Evolutionary conservation across 2,329 filamentous ascomycete species (phyloP).

Genomic region (Nemania bipapillata): DNA sequence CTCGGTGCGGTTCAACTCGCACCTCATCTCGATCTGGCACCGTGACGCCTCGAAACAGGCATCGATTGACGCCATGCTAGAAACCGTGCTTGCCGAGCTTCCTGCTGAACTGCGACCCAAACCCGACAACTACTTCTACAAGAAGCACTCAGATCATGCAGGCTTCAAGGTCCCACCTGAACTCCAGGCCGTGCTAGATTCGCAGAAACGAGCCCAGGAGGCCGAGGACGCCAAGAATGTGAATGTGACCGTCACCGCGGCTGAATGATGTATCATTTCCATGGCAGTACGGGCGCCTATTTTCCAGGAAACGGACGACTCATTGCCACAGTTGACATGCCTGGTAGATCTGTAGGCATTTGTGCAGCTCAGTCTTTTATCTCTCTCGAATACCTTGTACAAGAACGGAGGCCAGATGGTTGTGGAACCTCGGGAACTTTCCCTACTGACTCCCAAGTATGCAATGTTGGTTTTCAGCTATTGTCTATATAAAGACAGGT

Average conservation of each 20-base stretch:
- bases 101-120: slow-evolving; percentile 78
- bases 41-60: slow-evolving; percentile 83
- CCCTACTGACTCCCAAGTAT: not conserved
- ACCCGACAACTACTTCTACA: slow-evolving; percentile 80
- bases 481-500: slow-evolving; percentile 28
- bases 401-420: not conserved
- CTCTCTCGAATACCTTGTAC: not conserved
- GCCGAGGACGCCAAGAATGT: slow-evolving; percentile 50
- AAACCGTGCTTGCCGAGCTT: slow-evolving; percentile 77
- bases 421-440: not conserved
- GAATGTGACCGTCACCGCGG: slow-evolving; percentile 41
- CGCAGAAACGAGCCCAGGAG: slow-evolving; percentile 62
- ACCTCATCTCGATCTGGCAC: slow-evolving; percentile 93
- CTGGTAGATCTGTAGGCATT: not conserved
- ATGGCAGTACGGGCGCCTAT: not conserved
- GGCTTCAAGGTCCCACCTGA: slow-evolving; percentile 76
- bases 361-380: not conserved
- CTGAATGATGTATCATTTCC: slow-evolving; percentile 31
- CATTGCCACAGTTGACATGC: too few relatives aligned
- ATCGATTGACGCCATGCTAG: slow-evolving; percentile 78
- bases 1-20: slow-evolving; percentile 87
- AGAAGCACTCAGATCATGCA: slow-evolving; percentile 87
- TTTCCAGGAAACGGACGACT: too few relatives aligned
- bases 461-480: slow-evolving; percentile 6
- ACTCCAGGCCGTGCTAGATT: slow-evolving; percentile 67